phyloP scores from a whole-genome alignment of 1,284 basidiomycete species.

The Rhodotorula sp. region DNA sequence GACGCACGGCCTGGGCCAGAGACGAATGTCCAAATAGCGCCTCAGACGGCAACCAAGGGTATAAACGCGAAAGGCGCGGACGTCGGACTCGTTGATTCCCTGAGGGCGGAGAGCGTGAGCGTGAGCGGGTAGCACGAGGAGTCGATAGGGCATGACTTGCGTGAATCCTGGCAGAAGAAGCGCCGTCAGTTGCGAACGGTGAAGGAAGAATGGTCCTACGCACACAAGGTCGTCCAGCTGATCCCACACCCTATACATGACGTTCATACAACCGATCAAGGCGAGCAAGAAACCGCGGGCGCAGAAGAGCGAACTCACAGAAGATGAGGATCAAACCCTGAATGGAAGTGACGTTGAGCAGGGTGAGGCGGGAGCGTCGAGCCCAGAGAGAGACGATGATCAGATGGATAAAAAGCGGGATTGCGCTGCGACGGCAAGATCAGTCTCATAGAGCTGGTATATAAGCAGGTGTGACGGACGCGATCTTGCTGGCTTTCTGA shows the following conservation, averaged over 20 bases:
- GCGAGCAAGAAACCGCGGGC: constrained; percentile 13
- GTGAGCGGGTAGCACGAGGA: background rate
- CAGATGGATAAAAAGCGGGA: constrained; percentile 19
- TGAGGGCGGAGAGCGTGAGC: background rate
- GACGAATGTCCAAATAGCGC: constrained; percentile 21
- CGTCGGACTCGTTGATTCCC: constrained; percentile 33
- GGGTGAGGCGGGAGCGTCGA: constrained; percentile 23
- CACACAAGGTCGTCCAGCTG: constrained; percentile 30
- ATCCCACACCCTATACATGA: constrained; percentile 30
- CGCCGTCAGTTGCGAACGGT: background rate
- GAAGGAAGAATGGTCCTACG: background rate
- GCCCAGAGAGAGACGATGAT: constrained; percentile 19
- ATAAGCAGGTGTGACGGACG: background rate
- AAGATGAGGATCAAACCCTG: constrained; percentile 13
- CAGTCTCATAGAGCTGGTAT: background rate
- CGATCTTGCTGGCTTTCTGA: constrained; percentile 30
- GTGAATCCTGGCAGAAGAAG: background rate
- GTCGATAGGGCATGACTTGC: background rate
- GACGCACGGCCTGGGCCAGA: constrained; percentile 22
- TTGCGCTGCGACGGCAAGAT: background rate
- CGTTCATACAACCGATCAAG: constrained; percentile 28
- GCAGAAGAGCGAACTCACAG: constrained; percentile 6
- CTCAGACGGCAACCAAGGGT: constrained; percentile 36
- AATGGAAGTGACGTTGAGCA: constrained; percentile 13
- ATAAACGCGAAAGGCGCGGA: constrained; percentile 20